Evolutionary conservation across 148 eudicot genomes (phyloP), one percentile per base, ranked within the genome.

Genomic region (Chenopodium suecicum): DNA sequence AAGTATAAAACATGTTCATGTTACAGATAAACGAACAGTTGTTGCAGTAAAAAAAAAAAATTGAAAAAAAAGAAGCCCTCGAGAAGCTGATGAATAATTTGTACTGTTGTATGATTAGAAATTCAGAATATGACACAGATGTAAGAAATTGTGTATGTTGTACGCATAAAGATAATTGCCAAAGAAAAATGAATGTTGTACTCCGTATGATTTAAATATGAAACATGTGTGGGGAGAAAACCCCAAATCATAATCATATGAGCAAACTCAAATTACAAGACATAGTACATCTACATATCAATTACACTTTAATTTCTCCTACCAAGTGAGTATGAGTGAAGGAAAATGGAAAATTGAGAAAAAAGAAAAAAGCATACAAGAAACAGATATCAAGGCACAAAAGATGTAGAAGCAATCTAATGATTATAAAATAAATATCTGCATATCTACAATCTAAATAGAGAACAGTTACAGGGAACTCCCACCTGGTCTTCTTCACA

Each of bases 401-500:
- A n/a, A 66, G 62, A n/a, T n/a, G 23, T 20, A 75, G n/a, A 68
- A 56, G 46, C 64, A 56, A 83, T 3, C 27, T 56, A 56, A 65
- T 52, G 31, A 64, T 54, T 31, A 66, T 23, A 50, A 32, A 5
- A 22, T 2, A 62, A 67, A 12, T 22, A 41, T 34, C 50, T 34
- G 1, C 32, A 58, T 22, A 72, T 47, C 70, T 46, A 74, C 56
- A 74, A 47, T 48, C 47, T 67, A 74, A 54, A 64, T 25, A 14
- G 44, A 63, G 47, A 74, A 47, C 74, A 7, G 25, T 37, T 23
- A 76, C 44, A 64, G 71, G 70, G n/a, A 68, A 69, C 6, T 74
- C 72, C 71, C 72, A 27, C 37, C 70, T 70, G 65, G 29, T 72
- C 48, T 75, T 80, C 70, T 44, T 69, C 79, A 60, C 50, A 50